These are phyloP conservation scores for Entomortierella beljakovae DNA, from an alignment of 192 early-diverging fungal genomes.

Conservation along the genomic window DNA sequence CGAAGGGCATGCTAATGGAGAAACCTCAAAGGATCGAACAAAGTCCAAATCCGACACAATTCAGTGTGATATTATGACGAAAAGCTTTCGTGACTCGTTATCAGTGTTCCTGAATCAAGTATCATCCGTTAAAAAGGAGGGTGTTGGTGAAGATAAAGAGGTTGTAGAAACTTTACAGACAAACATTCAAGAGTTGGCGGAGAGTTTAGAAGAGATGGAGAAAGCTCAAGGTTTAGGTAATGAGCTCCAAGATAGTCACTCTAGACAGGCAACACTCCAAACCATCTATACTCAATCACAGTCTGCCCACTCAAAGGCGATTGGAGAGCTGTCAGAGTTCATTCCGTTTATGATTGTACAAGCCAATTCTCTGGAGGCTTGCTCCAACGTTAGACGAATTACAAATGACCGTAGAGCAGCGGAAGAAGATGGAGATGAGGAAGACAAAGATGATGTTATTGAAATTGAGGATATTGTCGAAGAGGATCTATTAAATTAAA, in stretches of 20 bases:
- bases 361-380: conserved; percentile 16
- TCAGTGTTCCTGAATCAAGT: background rate
- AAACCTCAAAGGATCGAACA: background rate
- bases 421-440: background rate
- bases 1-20: background rate
- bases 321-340: conserved; percentile 3
- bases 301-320: background rate
- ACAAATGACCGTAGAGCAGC: background rate
- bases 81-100: conserved; percentile 5
- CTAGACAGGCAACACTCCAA: background rate
- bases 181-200: background rate
- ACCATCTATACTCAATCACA: background rate
- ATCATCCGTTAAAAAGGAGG: background rate
- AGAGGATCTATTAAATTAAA: background rate
- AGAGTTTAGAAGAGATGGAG: background rate
- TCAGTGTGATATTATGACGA: conserved; percentile 15
- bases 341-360: conserved; percentile 21
- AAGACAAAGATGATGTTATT: background rate
- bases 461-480: background rate
- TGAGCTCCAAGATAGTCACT: background rate
- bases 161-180: background rate
- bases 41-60: background rate
- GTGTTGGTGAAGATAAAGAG: background rate
- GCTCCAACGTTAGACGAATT: conserved; percentile 9
- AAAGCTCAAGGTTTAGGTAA: background rate